phyloP scores from a whole-genome alignment of 129 eudicot species.

The Solidago caesia region DNA sequence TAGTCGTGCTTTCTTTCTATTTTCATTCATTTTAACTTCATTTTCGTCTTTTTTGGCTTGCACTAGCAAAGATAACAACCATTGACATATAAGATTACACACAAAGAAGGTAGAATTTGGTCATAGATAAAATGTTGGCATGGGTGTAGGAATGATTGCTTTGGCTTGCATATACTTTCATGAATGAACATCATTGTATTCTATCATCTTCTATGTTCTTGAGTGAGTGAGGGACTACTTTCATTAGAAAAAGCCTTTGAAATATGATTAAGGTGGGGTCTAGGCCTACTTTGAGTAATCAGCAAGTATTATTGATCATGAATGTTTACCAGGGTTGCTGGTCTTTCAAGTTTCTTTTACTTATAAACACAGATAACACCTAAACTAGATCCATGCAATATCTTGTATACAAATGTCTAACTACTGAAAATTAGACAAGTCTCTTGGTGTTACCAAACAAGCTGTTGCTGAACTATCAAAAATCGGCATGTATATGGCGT shows the following conservation, averaged over 20 bases:
- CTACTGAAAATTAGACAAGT: too few species aligned
- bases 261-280: slow-evolving; percentile 17
- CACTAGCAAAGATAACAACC: slow-evolving; percentile 10
- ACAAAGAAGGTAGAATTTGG: slow-evolving; percentile 18
- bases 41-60: not conserved
- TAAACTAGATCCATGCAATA: slow-evolving; percentile 21
- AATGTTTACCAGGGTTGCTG: slow-evolving; percentile 31
- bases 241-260: slow-evolving; percentile 2
- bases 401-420: not conserved
- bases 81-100: slow-evolving; percentile 11
- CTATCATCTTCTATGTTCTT: slow-evolving; percentile 11
- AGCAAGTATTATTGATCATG: slow-evolving; percentile 29
- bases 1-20: slow-evolving; percentile 16
- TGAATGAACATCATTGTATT: slow-evolving; percentile 53
- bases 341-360: slow-evolving; percentile 36
- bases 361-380: slow-evolving; percentile 16
- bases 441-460: too few species aligned
- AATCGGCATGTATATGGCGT: too few species aligned
- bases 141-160: slow-evolving; percentile 50
- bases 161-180: slow-evolving; percentile 34
- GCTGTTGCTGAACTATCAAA: too few species aligned
- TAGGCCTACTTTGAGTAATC: slow-evolving; percentile 32
- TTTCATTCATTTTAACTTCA: not conserved
- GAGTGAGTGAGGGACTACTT: slow-evolving; percentile 21
- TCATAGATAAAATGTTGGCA: slow-evolving; percentile 31